Conservation (phyloP, 805 yeast species). For the Starmerella stellata region DNA sequence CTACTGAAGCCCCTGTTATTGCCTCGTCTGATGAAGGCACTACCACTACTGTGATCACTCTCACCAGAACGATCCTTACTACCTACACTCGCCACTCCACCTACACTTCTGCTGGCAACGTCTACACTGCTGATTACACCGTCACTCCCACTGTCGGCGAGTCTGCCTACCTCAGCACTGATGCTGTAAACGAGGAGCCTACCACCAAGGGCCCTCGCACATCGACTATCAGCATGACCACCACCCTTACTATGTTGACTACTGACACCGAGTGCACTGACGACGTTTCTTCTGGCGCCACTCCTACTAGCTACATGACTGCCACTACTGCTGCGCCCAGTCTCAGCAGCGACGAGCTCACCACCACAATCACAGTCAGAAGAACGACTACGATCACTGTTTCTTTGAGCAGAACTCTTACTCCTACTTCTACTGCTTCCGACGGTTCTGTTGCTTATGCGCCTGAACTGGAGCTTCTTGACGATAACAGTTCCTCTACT, state of each 20-base stretch:
- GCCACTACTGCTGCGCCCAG: background rate
- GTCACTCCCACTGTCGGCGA: too few species aligned
- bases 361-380: background rate
- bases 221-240: slow-evolving; percentile 2
- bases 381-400: slow-evolving; percentile 1
- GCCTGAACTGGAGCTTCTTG: background rate
- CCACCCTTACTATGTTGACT: slow-evolving; percentile 9
- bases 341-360: background rate
- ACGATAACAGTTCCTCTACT: background rate
- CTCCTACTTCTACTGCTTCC: background rate
- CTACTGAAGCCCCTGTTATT: too few species aligned
- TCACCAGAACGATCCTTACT: too few species aligned
- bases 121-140: too few species aligned
- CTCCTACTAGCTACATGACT: background rate
- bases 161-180: too few species aligned
- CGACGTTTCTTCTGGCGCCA: background rate
- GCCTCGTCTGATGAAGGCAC: slow-evolving; percentile 9
- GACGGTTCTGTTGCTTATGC: background rate
- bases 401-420: background rate
- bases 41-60: slow-evolving; percentile 13
- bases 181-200: too few species aligned
- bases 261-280: slow-evolving; percentile 4
- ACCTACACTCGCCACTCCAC: too few species aligned
- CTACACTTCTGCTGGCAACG: too few species aligned
- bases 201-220: too few species aligned